Base-by-base conservation (phyloP, 106 monocot genomes). In the Triglochin maritima region DNA sequence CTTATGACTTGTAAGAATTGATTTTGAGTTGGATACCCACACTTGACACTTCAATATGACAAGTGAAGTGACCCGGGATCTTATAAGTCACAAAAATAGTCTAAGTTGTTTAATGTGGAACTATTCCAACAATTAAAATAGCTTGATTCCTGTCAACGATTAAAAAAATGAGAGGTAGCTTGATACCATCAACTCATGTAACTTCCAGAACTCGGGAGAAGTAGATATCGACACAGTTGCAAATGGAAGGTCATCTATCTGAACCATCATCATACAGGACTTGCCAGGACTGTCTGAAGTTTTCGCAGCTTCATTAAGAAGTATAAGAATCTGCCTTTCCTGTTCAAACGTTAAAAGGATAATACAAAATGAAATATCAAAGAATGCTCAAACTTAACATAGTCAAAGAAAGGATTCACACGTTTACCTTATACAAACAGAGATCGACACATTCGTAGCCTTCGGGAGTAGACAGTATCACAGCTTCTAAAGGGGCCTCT, bases 181-280 rank as follows among this genome's bases (percentile, higher is more conserved):
- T 29, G 29, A 59, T 83, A 94, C 94, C 89, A 75, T 77, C 62
- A 90, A 75, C 11, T 77, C 77, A 64, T 74, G 70, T 58, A 87
- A 67, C 66, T 64, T 80, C 83, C 87, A 96, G 9, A 72, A 8
- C 50, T 81, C 73, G 47, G 65, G 44, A 69, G 60, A 17, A 41
- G 46, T 41, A 45, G 42, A 63, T 69, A 49, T 75, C 76, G 87
- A 70, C 63, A 95, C 57, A 75, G 85, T 48, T 29, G 65, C 11
- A 69, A 91, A 96, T 53, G 82, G 72, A 67, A 86, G 78, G 64
- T 71, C 76, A 60, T 56, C 73, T 56, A 67, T 72, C 68, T 82
- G 79, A 50, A 96, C 15, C 90, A 96, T 82, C 79, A 86, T 86
- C 81, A 96, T 88, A 71, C 64, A 84, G 46, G 96, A 85, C 60